Evolutionary conservation across 352 stramenopile species (phyloP).

Genomic region (Lagenidium giganteum): DNA sequence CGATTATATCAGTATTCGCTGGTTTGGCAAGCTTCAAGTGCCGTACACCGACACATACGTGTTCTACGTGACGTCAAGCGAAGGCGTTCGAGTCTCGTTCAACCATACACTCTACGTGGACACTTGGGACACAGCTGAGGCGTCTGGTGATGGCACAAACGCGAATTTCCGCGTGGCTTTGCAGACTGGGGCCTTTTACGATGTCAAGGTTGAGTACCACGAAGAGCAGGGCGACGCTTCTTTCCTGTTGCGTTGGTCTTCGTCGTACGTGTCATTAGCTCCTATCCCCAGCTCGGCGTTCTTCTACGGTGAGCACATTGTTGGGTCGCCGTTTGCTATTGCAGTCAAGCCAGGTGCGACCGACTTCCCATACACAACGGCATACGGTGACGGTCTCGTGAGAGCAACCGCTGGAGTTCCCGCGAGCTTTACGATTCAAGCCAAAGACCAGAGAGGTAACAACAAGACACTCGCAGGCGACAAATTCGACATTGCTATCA

Average conservation of each 20-base stretch:
- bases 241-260: conserved; percentile 90
- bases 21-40: conserved; percentile 91
- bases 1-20: conserved; percentile 95
- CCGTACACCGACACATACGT: conserved; percentile 86
- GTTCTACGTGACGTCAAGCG: conserved; percentile 90
- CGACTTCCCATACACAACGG: conserved; percentile 94
- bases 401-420: conserved; percentile 77
- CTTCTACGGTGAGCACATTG: conserved; percentile 89
- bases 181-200: conserved; percentile 76
- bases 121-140: conserved; percentile 75
- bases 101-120: conserved; percentile 92
- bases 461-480: conserved; percentile 84
- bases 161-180: conserved; percentile 75
- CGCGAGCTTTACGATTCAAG: conserved; percentile 91
- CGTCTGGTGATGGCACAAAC: conserved; percentile 26
- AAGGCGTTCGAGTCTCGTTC: conserved; percentile 91
- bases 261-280: conserved; percentile 83
- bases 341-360: conserved; percentile 88
- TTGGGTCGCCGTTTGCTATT: conserved; percentile 90
- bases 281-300: conserved; percentile 78
- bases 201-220: conserved; percentile 94
- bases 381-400: conserved; percentile 75
- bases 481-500: conserved; percentile 63
- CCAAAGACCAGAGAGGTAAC: conserved; percentile 91
- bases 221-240: conserved; percentile 89